Base-by-base conservation (phyloP, 352 stramenopile genomes). In the Phytopythium kandeliae region DNA sequence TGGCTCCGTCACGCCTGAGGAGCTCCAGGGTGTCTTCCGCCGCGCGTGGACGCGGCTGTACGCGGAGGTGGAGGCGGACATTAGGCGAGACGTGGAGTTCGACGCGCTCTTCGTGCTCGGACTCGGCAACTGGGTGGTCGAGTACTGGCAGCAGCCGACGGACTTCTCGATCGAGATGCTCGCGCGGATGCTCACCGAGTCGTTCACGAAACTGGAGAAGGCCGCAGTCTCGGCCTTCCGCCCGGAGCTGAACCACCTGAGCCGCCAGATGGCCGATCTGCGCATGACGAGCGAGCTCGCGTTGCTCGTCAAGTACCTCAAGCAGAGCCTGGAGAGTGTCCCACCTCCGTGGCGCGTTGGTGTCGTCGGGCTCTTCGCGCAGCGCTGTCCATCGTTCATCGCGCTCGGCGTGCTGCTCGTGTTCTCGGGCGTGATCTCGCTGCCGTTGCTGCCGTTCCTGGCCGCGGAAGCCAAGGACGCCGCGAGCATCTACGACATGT, bases 141-240 rank as follows among this genome's bases (percentile, higher is more conserved):
- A 90, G 54, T 92, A 89, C 53, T 92, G 78, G 81, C 81, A 90
- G 47, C 78, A 89, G 25, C 81, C 76, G 19, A 88, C 78, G 3
- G 65, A 78, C n/a, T 85, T 89, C 56, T 87, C 79, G 36, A 49
- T 87, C 33, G 74, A 85, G 42, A 81, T 86, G 77, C 62, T 91
- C 28, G 65, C 63, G 21, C 62, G 65, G 34, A 85, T 85, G 71
- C 55, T 89, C 15, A 56, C 58, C 3, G 78, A 92, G 25, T 69
- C 62, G 17, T 72, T 92, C 22, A 57, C 68, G 11, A 57, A 63
- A 7, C 69, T 92, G 36, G 70, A 89, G 45, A 73, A 71, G 43
- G 58, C 63, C 21, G 69, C 78, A 4, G 57, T 79, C 30, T 56
- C 67, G 24, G 62, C 73, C 15, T 87, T 89, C 33, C 69, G 59